These are phyloP conservation scores for Salix purpurea DNA, from an alignment of 345 rosid species.

Conservation along the genomic window DNA sequence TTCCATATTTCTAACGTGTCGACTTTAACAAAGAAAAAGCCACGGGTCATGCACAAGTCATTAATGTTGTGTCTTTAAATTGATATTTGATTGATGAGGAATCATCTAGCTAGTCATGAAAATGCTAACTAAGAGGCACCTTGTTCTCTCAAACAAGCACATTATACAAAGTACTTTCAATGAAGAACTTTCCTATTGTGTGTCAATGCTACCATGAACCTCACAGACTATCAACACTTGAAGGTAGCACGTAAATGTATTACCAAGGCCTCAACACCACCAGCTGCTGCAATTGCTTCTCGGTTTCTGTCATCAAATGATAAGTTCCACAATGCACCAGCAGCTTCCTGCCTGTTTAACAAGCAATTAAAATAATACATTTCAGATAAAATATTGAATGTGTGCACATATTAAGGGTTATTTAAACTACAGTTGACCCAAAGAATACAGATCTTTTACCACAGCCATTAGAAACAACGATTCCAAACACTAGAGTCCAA, in stretches of 20 bases:
- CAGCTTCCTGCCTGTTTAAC: conserved; percentile 36
- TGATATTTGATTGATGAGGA: not conserved
- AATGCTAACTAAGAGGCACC: not conserved
- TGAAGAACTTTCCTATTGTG: conserved; percentile 6
- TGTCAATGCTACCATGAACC: not conserved
- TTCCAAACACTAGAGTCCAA: not conserved
- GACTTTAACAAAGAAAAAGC: not conserved
- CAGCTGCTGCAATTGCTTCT: conserved; percentile 39
- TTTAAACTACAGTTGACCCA: not conserved
- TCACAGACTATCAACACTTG: not conserved
- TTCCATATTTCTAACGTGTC: not conserved
- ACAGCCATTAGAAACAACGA: not conserved
- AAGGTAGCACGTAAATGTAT: not conserved
- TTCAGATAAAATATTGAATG: not conserved
- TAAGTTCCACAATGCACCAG: conserved; percentile 45
- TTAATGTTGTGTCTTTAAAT: not conserved
- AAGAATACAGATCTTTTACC: not conserved
- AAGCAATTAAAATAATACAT: conserved; percentile 9
- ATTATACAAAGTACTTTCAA: not conserved
- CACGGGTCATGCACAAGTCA: not conserved
- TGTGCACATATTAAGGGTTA: not conserved
- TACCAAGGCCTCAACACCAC: conserved; percentile 40
- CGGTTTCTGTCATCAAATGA: conserved; percentile 43
- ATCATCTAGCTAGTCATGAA: not conserved
- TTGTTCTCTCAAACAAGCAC: not conserved